Evolutionary conservation across 108 stramenopile species (phyloP), one percentile per base, ranked within the genome.

Genomic region (Fistulifera pelliculosa): DNA sequence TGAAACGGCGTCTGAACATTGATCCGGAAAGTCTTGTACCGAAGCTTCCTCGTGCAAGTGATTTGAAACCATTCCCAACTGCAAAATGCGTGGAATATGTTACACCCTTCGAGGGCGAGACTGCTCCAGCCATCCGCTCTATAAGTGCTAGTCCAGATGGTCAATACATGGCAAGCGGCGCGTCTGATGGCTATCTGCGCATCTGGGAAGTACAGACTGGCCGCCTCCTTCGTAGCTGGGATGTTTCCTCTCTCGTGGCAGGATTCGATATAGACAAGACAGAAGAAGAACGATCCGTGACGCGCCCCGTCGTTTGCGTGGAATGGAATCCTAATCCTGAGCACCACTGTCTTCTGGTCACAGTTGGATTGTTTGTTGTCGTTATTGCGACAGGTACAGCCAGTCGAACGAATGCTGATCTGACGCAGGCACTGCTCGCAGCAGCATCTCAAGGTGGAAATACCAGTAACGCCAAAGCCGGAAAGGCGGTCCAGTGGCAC

Each of bases 1-100:
- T 96, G 81, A 96, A 96, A 73, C 73, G 89, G 24, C 77, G 95
- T 10, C 74, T 96, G 59, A 93, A 89, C 52, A 96, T 97, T 58
- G 96, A 98, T 78, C 96, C 97, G 1, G 97, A 96, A 61, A 83
- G 87, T 52, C 74, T 99, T 51, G 94, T 99, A 17, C 99, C 99
- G 16, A 60, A 76, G 41, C 80, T 99, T 13, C 99, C 99, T 0
- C 75, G 76, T 41, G 94, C 99, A 15, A 62, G 69, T 57, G 97
- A 98, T 58, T 75, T 99, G 45, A 70, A 90, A 47, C 99, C 99
- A 1, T 99, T 96, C 64, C 99, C 99, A 7, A 98, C 93, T 39
- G 76, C 84, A 17, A 87, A 83, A 60, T 80, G 81, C 47, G 69
- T 98, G 12, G 65, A 71, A 70, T 99, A 91, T 58, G 53, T 62